These are phyloP conservation scores for Ilyonectria robusta DNA, from an alignment of 2,329 filamentous ascomycete genomes.

Conservation along the genomic window DNA sequence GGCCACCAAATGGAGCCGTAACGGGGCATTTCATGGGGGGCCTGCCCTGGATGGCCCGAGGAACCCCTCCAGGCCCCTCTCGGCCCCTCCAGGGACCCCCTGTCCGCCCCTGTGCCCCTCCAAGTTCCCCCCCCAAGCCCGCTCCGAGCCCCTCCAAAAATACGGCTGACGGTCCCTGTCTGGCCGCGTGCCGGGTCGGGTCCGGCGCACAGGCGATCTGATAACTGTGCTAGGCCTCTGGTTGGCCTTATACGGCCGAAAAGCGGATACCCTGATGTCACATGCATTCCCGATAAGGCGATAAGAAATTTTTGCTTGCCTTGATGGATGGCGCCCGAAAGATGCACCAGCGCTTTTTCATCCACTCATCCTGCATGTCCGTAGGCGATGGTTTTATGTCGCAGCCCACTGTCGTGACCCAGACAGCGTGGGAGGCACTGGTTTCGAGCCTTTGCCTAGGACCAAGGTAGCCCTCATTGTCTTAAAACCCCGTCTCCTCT, in stretches of 20 bases:
- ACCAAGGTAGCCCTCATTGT: conserved; percentile 5
- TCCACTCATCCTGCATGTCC: conserved; percentile 28
- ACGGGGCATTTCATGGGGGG: conserved; percentile 15
- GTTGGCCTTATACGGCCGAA: conserved; percentile 28
- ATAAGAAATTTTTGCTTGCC: conserved; percentile 46
- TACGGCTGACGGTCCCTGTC: conserved; percentile 23
- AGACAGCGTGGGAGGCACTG: conserved; percentile 7
- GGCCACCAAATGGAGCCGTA: conserved; percentile 14
- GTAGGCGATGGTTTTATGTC: conserved; percentile 32
- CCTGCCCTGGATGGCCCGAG: conserved; percentile 3
- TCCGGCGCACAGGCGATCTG: conserved; percentile 45
- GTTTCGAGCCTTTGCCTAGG: background rate
- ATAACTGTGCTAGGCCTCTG: conserved; percentile 30
- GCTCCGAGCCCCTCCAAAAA: conserved; percentile 22
- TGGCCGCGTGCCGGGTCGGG: conserved; percentile 14
- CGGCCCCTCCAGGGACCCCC: background rate
- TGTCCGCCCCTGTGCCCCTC: conserved; percentile 21
- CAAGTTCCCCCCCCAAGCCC: conserved; percentile 18
- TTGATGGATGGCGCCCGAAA: conserved; percentile 23
- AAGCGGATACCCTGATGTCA: conserved; percentile 44
- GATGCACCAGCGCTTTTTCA: conserved; percentile 20
- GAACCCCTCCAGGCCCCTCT: conserved; percentile 25
- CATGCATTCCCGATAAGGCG: conserved; percentile 39
- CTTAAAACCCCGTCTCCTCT: conserved; percentile 23
- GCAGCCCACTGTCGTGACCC: conserved; percentile 30